A percentile compares a stretch with the other conserved stretches of the same genome.
Conservation (phyloP, 164 flowering plant species). For the Warburgia ugandensis region DNA sequence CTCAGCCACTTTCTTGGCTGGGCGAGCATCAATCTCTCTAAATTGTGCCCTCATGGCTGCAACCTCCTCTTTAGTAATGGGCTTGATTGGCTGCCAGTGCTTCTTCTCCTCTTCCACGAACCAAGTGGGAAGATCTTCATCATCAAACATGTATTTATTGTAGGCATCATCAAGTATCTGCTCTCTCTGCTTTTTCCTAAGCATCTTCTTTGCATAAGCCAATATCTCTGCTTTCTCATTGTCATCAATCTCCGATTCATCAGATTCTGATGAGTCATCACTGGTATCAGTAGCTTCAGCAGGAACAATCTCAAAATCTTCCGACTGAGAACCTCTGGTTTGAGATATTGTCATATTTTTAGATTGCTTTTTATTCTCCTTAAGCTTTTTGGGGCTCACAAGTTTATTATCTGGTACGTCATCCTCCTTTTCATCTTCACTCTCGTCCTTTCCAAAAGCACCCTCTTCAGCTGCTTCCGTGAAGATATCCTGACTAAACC, state of each 20-base stretch:
- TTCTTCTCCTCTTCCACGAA: constrained; percentile 76
- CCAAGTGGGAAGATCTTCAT: constrained; percentile 79
- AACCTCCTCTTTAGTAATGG: constrained; percentile 83
- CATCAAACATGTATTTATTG: constrained; percentile 77
- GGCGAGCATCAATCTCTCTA: constrained; percentile 85
- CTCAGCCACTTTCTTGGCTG: constrained; percentile 88
- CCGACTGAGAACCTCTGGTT: constrained; percentile 22
- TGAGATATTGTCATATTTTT: constrained; percentile 7
- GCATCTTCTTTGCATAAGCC: constrained; percentile 81
- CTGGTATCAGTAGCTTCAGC: constrained; percentile 74
- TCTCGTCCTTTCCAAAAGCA: constrained; percentile 30
- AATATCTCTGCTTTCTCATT: constrained; percentile 67
- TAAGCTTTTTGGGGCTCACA: constrained; percentile 14
- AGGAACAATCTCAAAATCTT: constrained; percentile 84
- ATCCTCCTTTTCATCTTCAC: constrained; percentile 69
- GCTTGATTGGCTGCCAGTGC: constrained; percentile 58
- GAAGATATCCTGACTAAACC: constrained; percentile 93
- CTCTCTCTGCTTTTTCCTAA: constrained; percentile 79
- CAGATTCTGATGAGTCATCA: constrained; percentile 49
- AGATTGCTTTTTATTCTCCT: constrained; percentile 14
- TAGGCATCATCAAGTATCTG: constrained; percentile 80
- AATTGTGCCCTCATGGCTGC: constrained; percentile 82
- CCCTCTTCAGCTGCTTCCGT: constrained; percentile 54
- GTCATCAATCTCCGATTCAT: constrained; percentile 57
- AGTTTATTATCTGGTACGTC: constrained; percentile 19